phyloP scores from a whole-genome alignment of 768 basidiomycete species.

The Chalciporus chontae region DNA sequence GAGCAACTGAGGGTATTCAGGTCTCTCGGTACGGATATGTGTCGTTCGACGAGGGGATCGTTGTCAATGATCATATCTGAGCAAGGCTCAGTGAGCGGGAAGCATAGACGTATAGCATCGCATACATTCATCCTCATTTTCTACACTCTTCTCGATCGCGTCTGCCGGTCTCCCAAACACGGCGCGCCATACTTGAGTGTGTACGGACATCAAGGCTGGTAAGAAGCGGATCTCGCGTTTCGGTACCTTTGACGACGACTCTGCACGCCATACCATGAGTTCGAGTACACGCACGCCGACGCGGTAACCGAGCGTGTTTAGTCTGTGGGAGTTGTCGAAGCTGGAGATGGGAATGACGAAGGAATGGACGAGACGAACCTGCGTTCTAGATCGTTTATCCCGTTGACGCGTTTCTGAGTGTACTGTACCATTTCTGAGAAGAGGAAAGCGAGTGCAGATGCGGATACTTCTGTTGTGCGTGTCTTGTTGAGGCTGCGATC shows the following conservation, averaged over 20 bases:
- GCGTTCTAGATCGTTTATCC: constrained; percentile 92
- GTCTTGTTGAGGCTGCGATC: constrained; percentile 89
- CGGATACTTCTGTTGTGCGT: constrained; percentile 76
- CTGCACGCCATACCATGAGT: constrained; percentile 77
- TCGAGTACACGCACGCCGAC: constrained; percentile 86
- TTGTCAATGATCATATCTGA: constrained; percentile 98
- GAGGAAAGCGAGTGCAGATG: constrained; percentile 82
- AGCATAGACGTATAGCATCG: constrained; percentile 5
- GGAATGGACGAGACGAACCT: constrained; percentile 59
- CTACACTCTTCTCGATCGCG: constrained; percentile 92
- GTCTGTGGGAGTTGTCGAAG: constrained; percentile 40
- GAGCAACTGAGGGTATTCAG: constrained; percentile 93
- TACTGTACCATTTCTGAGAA: constrained; percentile 95
- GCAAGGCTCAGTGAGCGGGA: constrained; percentile 2
- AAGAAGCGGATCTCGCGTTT: constrained; percentile 90
- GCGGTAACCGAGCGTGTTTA: constrained; percentile 91
- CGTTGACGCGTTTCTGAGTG: constrained; percentile 91
- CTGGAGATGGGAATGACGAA: not conserved
- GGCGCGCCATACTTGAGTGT: constrained; percentile 93
- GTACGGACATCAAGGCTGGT: constrained; percentile 89
- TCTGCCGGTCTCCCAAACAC: constrained; percentile 94
- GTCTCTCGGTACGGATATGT: constrained; percentile 92
- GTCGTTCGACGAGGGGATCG: constrained; percentile 85
- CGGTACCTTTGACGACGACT: constrained; percentile 79
- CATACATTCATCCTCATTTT: constrained; percentile 94